Base-by-base conservation (phyloP, 352 stramenopile genomes). In the Pythium aristosporum region DNA sequence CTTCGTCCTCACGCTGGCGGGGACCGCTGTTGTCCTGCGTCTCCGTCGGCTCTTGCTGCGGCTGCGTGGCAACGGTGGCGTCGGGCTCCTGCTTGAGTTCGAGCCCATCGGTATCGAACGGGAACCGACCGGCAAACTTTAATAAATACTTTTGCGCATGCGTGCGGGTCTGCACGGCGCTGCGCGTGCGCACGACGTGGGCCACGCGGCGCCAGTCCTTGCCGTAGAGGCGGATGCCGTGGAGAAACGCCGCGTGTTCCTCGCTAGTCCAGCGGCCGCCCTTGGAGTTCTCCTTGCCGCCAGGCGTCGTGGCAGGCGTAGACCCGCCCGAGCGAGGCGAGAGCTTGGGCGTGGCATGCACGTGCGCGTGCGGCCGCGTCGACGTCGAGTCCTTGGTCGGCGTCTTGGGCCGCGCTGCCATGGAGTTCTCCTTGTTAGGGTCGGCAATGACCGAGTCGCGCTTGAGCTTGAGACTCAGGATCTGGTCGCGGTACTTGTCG, bases 131-230 rank as follows among this genome's bases (percentile, higher is more conserved):
- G 65, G 85, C 82, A 77, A 95, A 92, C 79, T 96, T 96, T 71
- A 94, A 89, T 85, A 96, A 92, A 90, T 96, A 96, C 69, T 96
- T 96, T 72, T 96, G 88, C 49, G 88, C 88, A 66, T 96, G 88
- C 36, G 88, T 95, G 42, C 88, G 86, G 44, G 86, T 94, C 72
- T 96, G 88, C 54, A 96, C 87, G n/a, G 86, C 86, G 37, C 82
- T 94, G 42, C 88, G 82, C 34, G 88, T 93, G 57, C 68, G 79
- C 42, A 96, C 85, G 36, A 94, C 82, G 61, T 94, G 79, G 16
- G 87, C 85, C 39, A 96, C 86, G 18, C 85, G 74, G 34, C 86
- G 74, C 88, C 88, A 96, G 70, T 95, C 86, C 68, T 95, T 94
- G 42, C 88, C 85, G 55, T 90, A 94, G 43, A 92, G 63, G n/a